A percentile compares a stretch with the other conserved stretches of the same genome.
Evolutionary conservation across 306 rosid species (phyloP).

Genomic region (Pterocarpus macrocarpus): DNA sequence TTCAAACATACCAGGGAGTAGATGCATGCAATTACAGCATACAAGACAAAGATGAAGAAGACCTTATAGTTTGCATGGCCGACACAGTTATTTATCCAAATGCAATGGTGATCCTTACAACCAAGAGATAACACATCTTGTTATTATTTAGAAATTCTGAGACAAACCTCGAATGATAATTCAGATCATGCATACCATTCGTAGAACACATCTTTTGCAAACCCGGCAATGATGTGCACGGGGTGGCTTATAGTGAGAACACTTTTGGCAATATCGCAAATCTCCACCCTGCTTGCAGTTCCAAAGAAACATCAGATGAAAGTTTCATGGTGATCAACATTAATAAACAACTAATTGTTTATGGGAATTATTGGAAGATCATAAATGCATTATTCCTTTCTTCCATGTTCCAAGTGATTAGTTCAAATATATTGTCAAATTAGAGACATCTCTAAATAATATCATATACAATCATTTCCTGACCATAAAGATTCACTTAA

Average conservation of each 20-base stretch:
- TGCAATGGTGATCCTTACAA: constrained; percentile 97
- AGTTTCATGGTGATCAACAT: constrained; percentile 27
- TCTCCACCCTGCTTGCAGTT: constrained; percentile 84
- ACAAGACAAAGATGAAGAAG: constrained; percentile 82
- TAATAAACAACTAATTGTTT: constrained; percentile 23
- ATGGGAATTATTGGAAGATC: constrained; percentile 33
- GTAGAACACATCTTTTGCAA: constrained; percentile 93
- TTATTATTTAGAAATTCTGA: constrained; percentile 47
- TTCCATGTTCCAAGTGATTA: neutral
- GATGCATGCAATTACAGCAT: constrained; percentile 85
- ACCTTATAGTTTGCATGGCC: constrained; percentile 95
- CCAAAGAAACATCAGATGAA: constrained; percentile 38
- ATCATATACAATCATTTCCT: neutral
- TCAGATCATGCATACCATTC: constrained; percentile 79
- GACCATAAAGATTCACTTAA: neutral
- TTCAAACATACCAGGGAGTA: constrained; percentile 87
- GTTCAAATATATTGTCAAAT: constrained; percentile 25
- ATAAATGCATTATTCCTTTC: constrained; percentile 20
- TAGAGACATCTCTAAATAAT: constrained; percentile 23
- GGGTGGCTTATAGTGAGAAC: constrained; percentile 95
- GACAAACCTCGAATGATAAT: constrained; percentile 37
- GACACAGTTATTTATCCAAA: constrained; percentile 95
- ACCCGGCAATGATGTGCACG: constrained; percentile 99
- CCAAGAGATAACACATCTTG: constrained; percentile 53
- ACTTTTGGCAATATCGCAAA: constrained; percentile 94